Evolutionary conservation across 2,329 filamentous ascomycete genomes (phyloP).

Genomic region (Hymenoscyphus fraxineus): DNA sequence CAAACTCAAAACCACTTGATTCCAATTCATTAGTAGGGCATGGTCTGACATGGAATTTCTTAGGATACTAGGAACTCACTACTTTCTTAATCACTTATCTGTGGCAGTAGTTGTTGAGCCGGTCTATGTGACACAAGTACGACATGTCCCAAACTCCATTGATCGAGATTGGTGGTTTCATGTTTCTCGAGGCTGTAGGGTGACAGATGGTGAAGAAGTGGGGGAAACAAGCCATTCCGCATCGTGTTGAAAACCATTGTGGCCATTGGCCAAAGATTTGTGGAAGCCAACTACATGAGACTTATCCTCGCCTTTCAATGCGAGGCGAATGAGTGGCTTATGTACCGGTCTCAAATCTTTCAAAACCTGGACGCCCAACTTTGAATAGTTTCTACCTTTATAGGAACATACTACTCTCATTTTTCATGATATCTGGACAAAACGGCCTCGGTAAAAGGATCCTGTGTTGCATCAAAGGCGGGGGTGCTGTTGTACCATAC

Average conservation of each 20-base stretch:
- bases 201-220: neutral
- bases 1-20: no score
- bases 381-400: neutral
- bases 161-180: neutral
- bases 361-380: no score
- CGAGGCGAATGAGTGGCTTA: no score
- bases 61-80: no score
- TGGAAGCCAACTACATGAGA: neutral
- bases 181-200: neutral
- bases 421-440: neutral
- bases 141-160: neutral
- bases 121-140: neutral
- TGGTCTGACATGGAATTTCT: neutral
- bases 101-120: neutral
- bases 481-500: constrained; percentile 1
- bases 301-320: neutral
- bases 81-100: neutral
- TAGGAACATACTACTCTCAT: neutral
- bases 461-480: neutral
- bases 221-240: neutral
- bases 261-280: neutral
- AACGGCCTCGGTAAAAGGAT: neutral
- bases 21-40: no score
- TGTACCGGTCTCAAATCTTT: no score
- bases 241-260: neutral